A percentile compares a stretch with the other conserved stretches of the same genome.
Conservation (phyloP, 805 yeast genomes). For the Isabelozyma pseudorhagii region DNA sequence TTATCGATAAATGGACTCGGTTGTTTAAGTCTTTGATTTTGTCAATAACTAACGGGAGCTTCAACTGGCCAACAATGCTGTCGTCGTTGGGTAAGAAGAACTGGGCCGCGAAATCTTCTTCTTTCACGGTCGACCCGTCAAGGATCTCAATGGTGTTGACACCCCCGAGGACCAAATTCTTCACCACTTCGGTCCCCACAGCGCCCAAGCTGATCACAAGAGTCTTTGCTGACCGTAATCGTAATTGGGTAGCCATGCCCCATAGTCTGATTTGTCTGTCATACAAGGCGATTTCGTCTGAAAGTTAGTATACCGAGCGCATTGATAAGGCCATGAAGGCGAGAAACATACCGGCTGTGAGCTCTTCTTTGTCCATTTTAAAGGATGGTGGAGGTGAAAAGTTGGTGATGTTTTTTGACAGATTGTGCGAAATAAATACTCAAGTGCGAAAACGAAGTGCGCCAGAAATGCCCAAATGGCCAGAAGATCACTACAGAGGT, state of each 20-base stretch:
- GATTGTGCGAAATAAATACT: too few species aligned
- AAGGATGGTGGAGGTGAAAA: too few species aligned
- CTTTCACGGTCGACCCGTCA: conserved; percentile 54
- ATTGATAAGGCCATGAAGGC: background rate
- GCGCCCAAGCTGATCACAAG: conserved; percentile 72
- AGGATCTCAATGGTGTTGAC: conserved; percentile 71
- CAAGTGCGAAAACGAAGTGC: too few species aligned
- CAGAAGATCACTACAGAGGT: too few species aligned
- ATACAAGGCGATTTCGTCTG: conserved; percentile 85
- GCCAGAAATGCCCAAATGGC: too few species aligned
- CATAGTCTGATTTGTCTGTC: conserved; percentile 94
- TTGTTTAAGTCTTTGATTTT: conserved; percentile 75
- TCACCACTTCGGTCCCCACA: conserved; percentile 76
- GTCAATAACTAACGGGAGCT: conserved; percentile 52
- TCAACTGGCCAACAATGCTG: conserved; percentile 51
- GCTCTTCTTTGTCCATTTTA: conserved; percentile 2
- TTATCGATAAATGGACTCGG: conserved; percentile 59
- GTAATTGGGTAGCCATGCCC: conserved; percentile 90
- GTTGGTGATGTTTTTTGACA: too few species aligned
- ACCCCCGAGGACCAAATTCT: conserved; percentile 86
- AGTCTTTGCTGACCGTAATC: conserved; percentile 69
- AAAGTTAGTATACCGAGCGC: background rate
- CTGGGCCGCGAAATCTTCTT: conserved; percentile 68
- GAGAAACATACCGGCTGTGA: conserved; percentile 7
- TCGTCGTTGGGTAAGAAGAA: conserved; percentile 62